phyloP scores from a whole-genome alignment of 495 filamentous ascomycete species.

The Aspergillus campestris region DNA sequence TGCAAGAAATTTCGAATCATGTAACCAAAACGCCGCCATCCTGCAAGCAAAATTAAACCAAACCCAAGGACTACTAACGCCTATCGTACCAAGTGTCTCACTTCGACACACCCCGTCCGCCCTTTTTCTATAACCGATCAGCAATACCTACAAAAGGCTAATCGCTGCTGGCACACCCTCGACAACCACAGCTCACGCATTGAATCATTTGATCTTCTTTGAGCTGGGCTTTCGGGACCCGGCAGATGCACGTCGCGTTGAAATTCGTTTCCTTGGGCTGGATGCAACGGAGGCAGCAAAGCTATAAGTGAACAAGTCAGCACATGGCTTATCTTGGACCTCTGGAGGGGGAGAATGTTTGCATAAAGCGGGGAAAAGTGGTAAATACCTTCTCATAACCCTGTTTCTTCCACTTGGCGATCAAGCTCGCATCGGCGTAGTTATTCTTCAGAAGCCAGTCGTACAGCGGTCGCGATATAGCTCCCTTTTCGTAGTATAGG shows the following conservation, averaged over 20 bases:
- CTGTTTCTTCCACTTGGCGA: conserved; percentile 99
- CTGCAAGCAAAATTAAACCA: too few species aligned
- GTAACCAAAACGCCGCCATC: too few species aligned
- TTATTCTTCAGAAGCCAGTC: conserved; percentile 95
- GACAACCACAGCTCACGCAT: conserved; percentile 93
- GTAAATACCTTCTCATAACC: conserved; percentile 86
- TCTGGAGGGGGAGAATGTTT: not conserved
- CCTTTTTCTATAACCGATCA: not conserved
- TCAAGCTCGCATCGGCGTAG: conserved; percentile 88
- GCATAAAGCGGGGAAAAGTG: conserved; percentile 4
- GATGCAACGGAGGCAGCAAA: conserved; percentile 93
- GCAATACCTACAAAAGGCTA: conserved; percentile 22
- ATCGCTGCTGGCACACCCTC: conserved; percentile 83
- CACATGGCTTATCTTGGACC: not conserved
- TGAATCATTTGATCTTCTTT: conserved; percentile 86
- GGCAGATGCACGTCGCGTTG: conserved; percentile 94
- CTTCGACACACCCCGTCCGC: not conserved
- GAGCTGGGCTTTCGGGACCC: conserved; percentile 84
- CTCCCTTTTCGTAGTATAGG: conserved; percentile 95
- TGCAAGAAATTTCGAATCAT: too few species aligned
- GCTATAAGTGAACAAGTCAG: conserved; percentile 33
- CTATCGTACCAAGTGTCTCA: not conserved
- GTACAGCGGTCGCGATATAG: conserved; percentile 83
- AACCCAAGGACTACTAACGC: too few species aligned
- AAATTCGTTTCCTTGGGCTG: conserved; percentile 99